Percentiles rank a stretch among this genome's conserved stretches.
Conservation (phyloP, 2,329 filamentous ascomycete genomes). For the Grosmannia penicillata region DNA sequence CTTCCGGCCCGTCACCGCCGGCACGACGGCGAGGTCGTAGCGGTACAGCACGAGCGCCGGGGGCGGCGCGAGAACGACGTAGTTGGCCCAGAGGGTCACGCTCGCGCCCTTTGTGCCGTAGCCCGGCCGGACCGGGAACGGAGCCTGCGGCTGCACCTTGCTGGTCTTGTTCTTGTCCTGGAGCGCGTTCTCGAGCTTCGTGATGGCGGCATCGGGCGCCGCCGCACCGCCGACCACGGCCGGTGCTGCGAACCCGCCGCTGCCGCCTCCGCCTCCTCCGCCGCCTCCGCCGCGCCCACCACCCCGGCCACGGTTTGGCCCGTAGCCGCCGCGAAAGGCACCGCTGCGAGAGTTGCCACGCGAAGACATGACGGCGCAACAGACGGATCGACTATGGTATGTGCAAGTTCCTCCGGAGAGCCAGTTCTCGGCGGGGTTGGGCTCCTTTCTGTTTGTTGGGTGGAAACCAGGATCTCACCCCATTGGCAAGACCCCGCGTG, state of each 20-base stretch:
- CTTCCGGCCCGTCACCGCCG: conserved; percentile 10
- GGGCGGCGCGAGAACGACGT: conserved; percentile 9
- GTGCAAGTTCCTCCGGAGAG: too few relatives aligned
- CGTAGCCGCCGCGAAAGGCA: too few relatives aligned
- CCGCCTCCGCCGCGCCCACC: not conserved
- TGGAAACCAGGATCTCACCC: too few relatives aligned
- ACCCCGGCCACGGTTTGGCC: too few relatives aligned
- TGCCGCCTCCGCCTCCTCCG: not conserved
- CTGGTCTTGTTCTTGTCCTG: not conserved
- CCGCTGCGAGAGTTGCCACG: too few relatives aligned
- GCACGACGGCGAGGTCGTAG: conserved; percentile 11
- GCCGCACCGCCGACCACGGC: not conserved
- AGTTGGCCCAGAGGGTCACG: conserved; percentile 14
- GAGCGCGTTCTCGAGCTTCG: conserved; percentile 5
- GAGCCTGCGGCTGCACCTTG: not conserved
- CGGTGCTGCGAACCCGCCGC: too few relatives aligned
- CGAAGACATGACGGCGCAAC: too few relatives aligned
- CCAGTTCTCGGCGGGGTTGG: too few relatives aligned
- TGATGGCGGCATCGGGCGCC: conserved; percentile 3
- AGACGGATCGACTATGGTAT: too few relatives aligned
- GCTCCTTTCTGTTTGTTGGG: too few relatives aligned
- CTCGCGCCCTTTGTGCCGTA: conserved; percentile 11
- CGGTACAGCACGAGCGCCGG: conserved; percentile 10
- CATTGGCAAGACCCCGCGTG: too few relatives aligned
- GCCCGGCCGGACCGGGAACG: conserved; percentile 8